Evolutionary conservation across 2,329 filamentous ascomycete genomes (phyloP).

Genomic region (Furcasterigmium furcatum): DNA sequence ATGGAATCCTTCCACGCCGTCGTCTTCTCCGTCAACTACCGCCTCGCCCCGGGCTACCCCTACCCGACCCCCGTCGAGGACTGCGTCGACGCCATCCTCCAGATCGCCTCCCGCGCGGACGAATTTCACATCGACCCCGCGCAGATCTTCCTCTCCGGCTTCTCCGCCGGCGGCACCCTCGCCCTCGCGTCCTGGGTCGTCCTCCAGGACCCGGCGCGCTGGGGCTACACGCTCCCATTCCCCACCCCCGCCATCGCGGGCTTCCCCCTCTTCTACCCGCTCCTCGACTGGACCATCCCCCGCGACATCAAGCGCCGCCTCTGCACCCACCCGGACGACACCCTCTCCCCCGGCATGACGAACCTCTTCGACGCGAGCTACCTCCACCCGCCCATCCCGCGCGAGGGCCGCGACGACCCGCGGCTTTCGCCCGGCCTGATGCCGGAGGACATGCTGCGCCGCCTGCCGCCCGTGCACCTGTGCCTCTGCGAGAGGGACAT

Average conservation of each 20-base stretch:
- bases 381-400: constrained; percentile 47
- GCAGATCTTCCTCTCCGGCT: constrained; percentile 58
- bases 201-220: constrained; percentile 37
- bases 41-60: constrained; percentile 62
- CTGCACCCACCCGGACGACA: constrained; percentile 52
- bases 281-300: constrained; percentile 57
- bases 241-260: constrained; percentile 46
- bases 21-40: constrained; percentile 64
- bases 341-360: constrained; percentile 54
- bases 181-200: constrained; percentile 45
- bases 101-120: constrained; percentile 52
- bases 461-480: constrained; percentile 52
- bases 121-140: constrained; percentile 56
- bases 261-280: constrained; percentile 58
- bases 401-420: constrained; percentile 44
- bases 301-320: constrained; percentile 53
- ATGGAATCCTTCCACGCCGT: constrained; percentile 50
- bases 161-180: constrained; percentile 60
- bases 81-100: constrained; percentile 60
- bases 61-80: constrained; percentile 66
- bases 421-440: constrained; percentile 58
- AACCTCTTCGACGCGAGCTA: constrained; percentile 63
- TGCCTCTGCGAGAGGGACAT: constrained; percentile 65
- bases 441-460: constrained; percentile 45
- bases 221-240: constrained; percentile 32